phyloP scores from a whole-genome alignment of 2,329 filamentous ascomycete genomes.

The Penicillium decumbens region DNA sequence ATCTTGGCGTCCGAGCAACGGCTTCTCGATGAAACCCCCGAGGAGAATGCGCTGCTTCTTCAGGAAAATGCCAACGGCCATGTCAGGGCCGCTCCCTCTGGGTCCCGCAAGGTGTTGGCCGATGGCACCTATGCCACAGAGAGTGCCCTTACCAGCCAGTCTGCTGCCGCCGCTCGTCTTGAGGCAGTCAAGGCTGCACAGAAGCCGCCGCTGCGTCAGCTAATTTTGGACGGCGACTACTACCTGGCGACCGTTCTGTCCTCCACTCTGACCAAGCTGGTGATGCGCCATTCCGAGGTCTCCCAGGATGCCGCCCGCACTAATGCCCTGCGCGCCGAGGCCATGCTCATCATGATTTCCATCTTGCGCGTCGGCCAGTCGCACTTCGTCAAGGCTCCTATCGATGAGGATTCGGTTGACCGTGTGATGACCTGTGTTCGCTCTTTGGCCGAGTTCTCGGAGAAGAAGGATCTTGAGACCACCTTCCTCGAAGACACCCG shows the following conservation, averaged over 20 bases:
- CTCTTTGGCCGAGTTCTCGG: conserved; percentile 80
- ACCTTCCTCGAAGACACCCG: conserved; percentile 93
- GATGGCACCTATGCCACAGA: conserved; percentile 98
- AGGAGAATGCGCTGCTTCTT: conserved; percentile 58
- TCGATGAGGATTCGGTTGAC: conserved; percentile 97
- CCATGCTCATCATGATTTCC: conserved; percentile 99
- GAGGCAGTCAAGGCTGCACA: conserved; percentile 96
- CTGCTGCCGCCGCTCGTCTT: conserved; percentile 80
- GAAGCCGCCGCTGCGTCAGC: conserved; percentile 88
- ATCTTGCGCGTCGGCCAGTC: conserved; percentile 97
- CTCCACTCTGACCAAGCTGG: conserved; percentile 90
- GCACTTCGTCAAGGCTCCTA: conserved; percentile 95
- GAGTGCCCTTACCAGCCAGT: conserved; percentile 88
- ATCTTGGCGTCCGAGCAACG: conserved; percentile 94
- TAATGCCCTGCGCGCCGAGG: conserved; percentile 89
- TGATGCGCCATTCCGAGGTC: conserved; percentile 95
- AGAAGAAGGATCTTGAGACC: conserved; percentile 84
- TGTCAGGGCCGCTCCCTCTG: conserved; percentile 71
- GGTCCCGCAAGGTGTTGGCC: conserved; percentile 85
- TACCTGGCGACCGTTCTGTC: conserved; percentile 94
- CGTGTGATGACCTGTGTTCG: conserved; percentile 97
- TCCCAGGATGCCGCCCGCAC: conserved; percentile 80
- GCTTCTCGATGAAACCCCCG: conserved; percentile 74
- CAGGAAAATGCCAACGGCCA: conserved; percentile 74
- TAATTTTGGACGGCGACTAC: conserved; percentile 96